Evolutionary conservation across 805 yeast species (phyloP), one percentile per base, ranked within the genome.

Genomic region (Hanseniaspora lindneri): DNA sequence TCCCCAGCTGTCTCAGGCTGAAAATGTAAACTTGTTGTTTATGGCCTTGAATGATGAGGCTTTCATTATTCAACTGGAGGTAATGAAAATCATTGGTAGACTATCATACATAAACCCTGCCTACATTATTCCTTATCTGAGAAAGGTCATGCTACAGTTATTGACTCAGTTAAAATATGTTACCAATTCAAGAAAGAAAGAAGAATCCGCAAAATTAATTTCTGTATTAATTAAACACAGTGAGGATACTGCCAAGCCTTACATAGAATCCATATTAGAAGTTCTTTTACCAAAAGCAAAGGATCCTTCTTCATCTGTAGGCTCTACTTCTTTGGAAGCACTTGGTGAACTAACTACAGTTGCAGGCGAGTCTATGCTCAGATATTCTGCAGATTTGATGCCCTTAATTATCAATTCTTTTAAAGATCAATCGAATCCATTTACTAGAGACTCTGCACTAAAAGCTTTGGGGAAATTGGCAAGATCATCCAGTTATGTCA

Each of bases 1-100:
- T 58, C 84, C 95, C 0, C 97, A 92, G 58, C 65, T 92, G 28
- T 85, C 96, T 0, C 97, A 92, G 61, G 94, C 96, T 0, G 94
- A 84, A 52, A 88, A 87, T 61, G 89, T 88, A 28, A 72, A 85
- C 48, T 65, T 88, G 13, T 68, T 92, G 20, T 85, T 89, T 57
- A 83, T 88, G 69, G 89, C 96, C 0, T 67, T 89, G 50, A 84
- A 92, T 59, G 99, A 92, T 64, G 97, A 89, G 62, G 75, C 75
- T 2, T 92, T 92, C 59, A 78, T 77, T 10, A 82, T 92, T 10
- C 74, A 95, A 49, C 78, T 83, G 56, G 82, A 77, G 14, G 82
- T 95, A 0, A 76, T 89, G 29, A 72, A 72, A 43, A 73, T 88
- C 10, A 76, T 92, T 51, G 97, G 98, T 2, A 72, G 96, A 49